phyloP scores from a whole-genome alignment of 352 stramenopile species.

The Phytophthora litchii region DNA sequence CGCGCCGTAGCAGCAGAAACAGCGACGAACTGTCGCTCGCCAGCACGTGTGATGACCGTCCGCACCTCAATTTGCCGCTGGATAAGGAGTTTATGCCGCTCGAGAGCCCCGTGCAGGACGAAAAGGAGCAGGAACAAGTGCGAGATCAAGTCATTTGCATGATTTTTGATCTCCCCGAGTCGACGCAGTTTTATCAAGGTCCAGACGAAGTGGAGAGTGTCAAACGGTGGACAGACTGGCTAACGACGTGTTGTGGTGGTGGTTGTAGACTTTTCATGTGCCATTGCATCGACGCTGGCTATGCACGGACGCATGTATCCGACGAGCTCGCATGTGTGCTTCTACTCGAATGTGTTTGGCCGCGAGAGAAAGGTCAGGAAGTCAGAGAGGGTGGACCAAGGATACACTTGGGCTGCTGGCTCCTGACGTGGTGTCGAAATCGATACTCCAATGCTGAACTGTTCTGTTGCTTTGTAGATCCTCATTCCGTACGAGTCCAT shows the following conservation, averaged over 20 bases:
- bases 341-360: constrained; percentile 90
- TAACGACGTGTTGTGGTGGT: constrained; percentile 22
- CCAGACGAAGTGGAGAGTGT: constrained; percentile 7
- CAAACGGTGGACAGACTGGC: constrained; percentile 16
- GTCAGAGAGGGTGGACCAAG: constrained; percentile 28
- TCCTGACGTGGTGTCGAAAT: constrained; percentile 32
- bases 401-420: constrained; percentile 30
- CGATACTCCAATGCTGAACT: constrained; percentile 14
- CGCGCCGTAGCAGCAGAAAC: constrained; percentile 27
- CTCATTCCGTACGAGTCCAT: constrained; percentile 88
- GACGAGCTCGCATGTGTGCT: constrained; percentile 80
- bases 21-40: constrained; percentile 35
- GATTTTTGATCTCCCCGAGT: constrained; percentile 81
- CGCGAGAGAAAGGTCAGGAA: constrained; percentile 78
- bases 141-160: constrained; percentile 87
- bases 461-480: constrained; percentile 48
- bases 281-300: constrained; percentile 74
- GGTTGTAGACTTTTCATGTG: constrained; percentile 81
- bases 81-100: constrained; percentile 59
- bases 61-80: constrained; percentile 44
- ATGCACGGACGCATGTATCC: constrained; percentile 92
- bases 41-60: constrained; percentile 24
- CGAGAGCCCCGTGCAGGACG: constrained; percentile 22
- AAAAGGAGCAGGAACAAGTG: constrained; percentile 55
- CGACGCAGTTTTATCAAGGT: constrained; percentile 85